Evolutionary conservation across 1,284 basidiomycete species (phyloP).

Genomic region (Schizophyllum commune): DNA sequence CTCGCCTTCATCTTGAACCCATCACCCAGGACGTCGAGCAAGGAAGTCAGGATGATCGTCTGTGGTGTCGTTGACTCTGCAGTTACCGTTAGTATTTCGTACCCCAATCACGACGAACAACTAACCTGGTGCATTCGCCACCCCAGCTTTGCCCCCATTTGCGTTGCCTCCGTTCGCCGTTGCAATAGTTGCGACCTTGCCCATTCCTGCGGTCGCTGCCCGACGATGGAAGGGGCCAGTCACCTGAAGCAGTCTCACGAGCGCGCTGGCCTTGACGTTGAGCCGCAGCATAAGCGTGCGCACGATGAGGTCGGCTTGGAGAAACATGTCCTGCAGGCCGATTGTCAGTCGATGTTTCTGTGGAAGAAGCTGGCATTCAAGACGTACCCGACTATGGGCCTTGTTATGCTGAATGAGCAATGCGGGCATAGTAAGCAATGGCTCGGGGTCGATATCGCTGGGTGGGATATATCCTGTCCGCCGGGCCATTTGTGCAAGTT

Average conservation of each 20-base stretch:
- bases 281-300: conserved; percentile 45
- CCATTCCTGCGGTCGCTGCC: conserved; percentile 18
- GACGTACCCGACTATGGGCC: conserved; percentile 43
- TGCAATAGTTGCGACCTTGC: no score
- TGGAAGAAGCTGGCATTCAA: neutral
- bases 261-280: conserved; percentile 33
- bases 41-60: conserved; percentile 36
- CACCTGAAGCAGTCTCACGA: conserved; percentile 45
- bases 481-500: conserved; percentile 43
- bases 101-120: no score
- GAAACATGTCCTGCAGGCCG: conserved; percentile 51
- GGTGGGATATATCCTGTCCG: conserved; percentile 25
- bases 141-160: no score
- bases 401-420: conserved; percentile 54
- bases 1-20: conserved; percentile 46
- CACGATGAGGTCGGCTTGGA: conserved; percentile 48
- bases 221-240: conserved; percentile 36
- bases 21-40: conserved; percentile 51
- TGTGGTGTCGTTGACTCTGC: conserved; percentile 3
- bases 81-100: no score
- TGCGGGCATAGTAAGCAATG: conserved; percentile 43
- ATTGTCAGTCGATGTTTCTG: no score
- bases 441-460: conserved; percentile 41
- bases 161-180: no score
- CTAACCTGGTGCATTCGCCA: no score